Evolutionary conservation across 139 green algal species (phyloP).

Genomic region (Coelastrella sp.): DNA sequence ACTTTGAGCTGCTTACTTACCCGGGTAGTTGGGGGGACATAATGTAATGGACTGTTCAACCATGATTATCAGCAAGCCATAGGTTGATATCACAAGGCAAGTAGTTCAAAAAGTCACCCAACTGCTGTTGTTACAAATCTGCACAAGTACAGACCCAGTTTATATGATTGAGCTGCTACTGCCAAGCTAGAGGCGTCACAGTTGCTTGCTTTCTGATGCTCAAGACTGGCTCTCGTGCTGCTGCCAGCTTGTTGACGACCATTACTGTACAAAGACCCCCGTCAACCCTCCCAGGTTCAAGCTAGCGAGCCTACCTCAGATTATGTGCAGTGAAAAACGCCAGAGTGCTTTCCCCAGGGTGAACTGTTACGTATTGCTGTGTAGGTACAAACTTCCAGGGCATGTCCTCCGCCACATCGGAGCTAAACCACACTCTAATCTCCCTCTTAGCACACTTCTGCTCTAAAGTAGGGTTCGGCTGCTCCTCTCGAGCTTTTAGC

Average conservation of each 20-base stretch:
- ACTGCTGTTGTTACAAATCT: neutral
- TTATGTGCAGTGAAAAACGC: conserved; percentile 98
- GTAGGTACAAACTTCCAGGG: conserved; percentile 95
- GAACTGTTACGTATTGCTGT: conserved; percentile 81
- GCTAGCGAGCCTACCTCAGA: conserved; percentile 59
- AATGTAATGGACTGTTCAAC: conserved; percentile 51
- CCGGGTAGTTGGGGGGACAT: neutral
- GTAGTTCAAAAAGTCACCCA: neutral
- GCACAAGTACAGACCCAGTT: neutral
- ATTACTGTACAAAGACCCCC: neutral
- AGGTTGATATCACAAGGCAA: neutral
- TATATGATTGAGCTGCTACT: neutral
- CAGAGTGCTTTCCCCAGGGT: conserved; percentile 94
- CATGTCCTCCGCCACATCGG: conserved; percentile 92
- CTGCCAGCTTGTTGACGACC: neutral
- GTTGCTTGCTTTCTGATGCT: no score
- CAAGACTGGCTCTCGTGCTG: no score
- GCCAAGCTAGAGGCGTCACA: neutral
- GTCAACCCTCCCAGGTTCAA: neutral
- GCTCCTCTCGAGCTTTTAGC: conserved; percentile 67
- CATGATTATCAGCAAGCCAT: no score
- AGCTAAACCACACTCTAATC: conserved; percentile 92
- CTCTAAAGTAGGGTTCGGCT: conserved; percentile 68
- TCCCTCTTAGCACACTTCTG: conserved; percentile 49
- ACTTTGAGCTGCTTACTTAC: no score